A percentile compares a stretch with the other conserved stretches of the same genome.
Conservation (phyloP, 805 yeast species). For the Candida glaebosa region DNA sequence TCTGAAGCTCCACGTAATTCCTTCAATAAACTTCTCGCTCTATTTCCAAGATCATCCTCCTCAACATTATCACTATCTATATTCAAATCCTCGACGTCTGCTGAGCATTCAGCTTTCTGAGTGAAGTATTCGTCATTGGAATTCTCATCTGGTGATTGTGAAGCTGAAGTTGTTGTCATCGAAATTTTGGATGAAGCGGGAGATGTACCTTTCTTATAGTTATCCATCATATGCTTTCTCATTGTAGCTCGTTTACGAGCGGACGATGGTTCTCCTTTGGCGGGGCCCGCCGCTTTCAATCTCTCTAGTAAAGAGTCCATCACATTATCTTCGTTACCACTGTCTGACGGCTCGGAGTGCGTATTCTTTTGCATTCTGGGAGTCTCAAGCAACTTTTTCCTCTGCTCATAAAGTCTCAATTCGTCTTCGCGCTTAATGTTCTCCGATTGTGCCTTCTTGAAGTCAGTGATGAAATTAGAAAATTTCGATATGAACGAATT, state of each 20-base stretch:
- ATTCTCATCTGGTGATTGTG: conserved; percentile 4
- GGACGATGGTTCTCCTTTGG: conserved; percentile 70
- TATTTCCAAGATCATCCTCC: conserved; percentile 42
- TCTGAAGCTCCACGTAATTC: conserved; percentile 48
- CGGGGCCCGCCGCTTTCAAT: conserved; percentile 80
- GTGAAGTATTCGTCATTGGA: conserved; percentile 8
- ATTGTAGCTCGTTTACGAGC: conserved; percentile 80
- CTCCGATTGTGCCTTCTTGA: conserved; percentile 61
- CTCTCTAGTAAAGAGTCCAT: conserved; percentile 88
- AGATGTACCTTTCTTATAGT: conserved; percentile 10
- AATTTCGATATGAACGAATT: conserved; percentile 63
- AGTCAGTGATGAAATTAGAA: conserved; percentile 55
- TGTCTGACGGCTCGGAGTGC: conserved; percentile 21
- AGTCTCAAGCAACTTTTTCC: conserved; percentile 60
- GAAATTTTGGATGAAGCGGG: conserved; percentile 5
- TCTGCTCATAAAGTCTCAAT: conserved; percentile 64
- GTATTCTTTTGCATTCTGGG: conserved; percentile 20
- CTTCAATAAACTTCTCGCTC: conserved; percentile 62
- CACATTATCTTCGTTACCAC: conserved; percentile 42
- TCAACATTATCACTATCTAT: conserved; percentile 12
- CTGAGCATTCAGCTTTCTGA: conserved; percentile 5
- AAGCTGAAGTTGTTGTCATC: background rate
- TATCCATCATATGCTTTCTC: conserved; percentile 54
- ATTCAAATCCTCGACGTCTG: conserved; percentile 5
- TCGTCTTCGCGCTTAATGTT: conserved; percentile 69